Percentiles rank a stretch among this genome's conserved stretches.
Evolutionary conservation across 495 filamentous ascomycete species (phyloP).

Genomic region (Talaromyces adpressus): DNA sequence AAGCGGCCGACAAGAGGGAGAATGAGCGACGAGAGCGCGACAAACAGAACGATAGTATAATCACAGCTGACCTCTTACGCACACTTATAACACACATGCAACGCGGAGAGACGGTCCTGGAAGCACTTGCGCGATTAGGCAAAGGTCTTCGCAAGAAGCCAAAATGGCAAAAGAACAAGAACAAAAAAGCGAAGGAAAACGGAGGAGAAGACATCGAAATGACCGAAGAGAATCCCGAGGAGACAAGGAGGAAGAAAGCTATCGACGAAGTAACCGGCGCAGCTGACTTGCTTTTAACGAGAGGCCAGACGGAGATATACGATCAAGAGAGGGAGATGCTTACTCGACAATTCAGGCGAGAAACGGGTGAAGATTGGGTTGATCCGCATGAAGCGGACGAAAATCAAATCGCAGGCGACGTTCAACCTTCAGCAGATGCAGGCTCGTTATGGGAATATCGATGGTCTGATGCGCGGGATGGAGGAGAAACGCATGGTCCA

Average conservation of each 20-base stretch:
- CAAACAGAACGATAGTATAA: constrained; percentile 62
- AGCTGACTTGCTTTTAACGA: constrained; percentile 73
- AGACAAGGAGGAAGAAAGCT: constrained; percentile 57
- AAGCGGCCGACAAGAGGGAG: constrained; percentile 82
- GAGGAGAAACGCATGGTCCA: constrained; percentile 71
- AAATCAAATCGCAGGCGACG: constrained; percentile 11
- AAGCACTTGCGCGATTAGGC: constrained; percentile 77
- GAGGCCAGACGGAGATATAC: constrained; percentile 82
- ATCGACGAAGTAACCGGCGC: constrained; percentile 82
- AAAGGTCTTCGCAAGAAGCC: constrained; percentile 56
- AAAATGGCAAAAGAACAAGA: constrained; percentile 54
- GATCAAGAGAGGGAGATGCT: constrained; percentile 81
- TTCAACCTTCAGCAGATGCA: constrained; percentile 9
- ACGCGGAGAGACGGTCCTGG: constrained; percentile 78
- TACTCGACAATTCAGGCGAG: constrained; percentile 73
- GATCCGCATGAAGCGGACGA: constrained; percentile 38
- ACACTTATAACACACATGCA: constrained; percentile 67
- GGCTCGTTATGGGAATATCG: constrained; percentile 77
- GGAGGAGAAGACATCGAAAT: constrained; percentile 49
- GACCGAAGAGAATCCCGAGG: constrained; percentile 71
- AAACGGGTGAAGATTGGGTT: constrained; percentile 89
- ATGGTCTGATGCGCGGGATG: constrained; percentile 86
- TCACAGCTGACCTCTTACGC: constrained; percentile 67
- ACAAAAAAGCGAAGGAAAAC: constrained; percentile 55
- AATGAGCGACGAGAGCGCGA: constrained; percentile 62